Percentiles rank a stretch among this genome's conserved stretches.
Conservation (phyloP, 2,329 filamentous ascomycete species). For the Aspergillus fructus region DNA sequence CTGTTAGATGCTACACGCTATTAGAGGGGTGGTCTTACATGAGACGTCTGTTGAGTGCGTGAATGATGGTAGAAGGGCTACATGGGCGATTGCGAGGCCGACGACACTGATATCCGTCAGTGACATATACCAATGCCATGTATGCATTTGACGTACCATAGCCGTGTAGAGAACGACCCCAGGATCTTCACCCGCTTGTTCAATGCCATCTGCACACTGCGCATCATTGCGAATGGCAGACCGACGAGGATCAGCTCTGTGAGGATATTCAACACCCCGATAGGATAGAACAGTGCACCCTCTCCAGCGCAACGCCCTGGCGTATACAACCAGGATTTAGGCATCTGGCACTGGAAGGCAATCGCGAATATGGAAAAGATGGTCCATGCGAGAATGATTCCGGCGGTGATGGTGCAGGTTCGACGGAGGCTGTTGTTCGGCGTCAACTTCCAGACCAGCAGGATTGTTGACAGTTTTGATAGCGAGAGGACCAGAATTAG, state of each 20-base stretch:
- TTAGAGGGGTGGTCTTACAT: slow-evolving; percentile 13
- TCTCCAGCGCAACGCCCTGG: slow-evolving; percentile 19
- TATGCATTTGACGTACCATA: slow-evolving; percentile 7
- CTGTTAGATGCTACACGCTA: not conserved
- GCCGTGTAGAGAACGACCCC: slow-evolving; percentile 18
- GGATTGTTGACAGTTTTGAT: slow-evolving; percentile 16
- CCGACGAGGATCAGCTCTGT: slow-evolving; percentile 19
- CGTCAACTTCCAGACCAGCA: slow-evolving; percentile 21
- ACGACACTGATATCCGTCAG: slow-evolving; percentile 11
- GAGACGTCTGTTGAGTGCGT: slow-evolving; percentile 17
- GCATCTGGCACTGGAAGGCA: slow-evolving; percentile 24
- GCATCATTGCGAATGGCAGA: slow-evolving; percentile 26
- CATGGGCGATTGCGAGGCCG: slow-evolving; percentile 15
- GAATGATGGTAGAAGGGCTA: slow-evolving; percentile 19
- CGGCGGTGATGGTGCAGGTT: slow-evolving; percentile 15
- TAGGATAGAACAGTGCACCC: slow-evolving; percentile 20
- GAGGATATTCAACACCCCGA: slow-evolving; percentile 18
- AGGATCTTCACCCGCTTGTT: slow-evolving; percentile 22
- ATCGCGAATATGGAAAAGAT: slow-evolving; percentile 22
- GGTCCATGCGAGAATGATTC: slow-evolving; percentile 15
- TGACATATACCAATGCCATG: not conserved
- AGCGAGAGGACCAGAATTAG: slow-evolving; percentile 10
- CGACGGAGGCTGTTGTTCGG: slow-evolving; percentile 15
- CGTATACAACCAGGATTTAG: slow-evolving; percentile 20
- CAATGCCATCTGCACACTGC: slow-evolving; percentile 22